Conservation (phyloP, 495 filamentous ascomycete genomes). For the Chlorociboria aeruginascens region DNA sequence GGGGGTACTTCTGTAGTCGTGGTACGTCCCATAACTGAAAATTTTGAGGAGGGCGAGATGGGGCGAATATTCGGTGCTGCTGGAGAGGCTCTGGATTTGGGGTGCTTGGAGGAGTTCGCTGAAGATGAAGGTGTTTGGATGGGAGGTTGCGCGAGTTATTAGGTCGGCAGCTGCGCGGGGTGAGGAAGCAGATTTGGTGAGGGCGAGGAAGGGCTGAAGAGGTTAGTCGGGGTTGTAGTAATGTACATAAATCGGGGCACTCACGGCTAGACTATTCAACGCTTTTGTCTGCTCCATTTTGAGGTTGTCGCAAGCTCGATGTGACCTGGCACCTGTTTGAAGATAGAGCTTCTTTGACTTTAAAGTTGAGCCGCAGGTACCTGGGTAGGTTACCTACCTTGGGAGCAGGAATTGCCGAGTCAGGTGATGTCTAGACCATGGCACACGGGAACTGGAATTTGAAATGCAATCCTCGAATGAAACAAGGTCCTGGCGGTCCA, state of each 20-base stretch:
- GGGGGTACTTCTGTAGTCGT: slow-evolving; percentile 44
- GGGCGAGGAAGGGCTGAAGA: slow-evolving; percentile 67
- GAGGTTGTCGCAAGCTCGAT: slow-evolving; percentile 1
- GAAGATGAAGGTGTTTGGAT: slow-evolving; percentile 86
- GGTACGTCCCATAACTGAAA: slow-evolving; percentile 87
- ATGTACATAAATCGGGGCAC: not conserved
- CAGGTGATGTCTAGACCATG: not conserved
- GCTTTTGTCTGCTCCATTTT: slow-evolving; percentile 79
- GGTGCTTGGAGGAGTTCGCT: slow-evolving; percentile 78
- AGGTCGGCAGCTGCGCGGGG: slow-evolving; percentile 79
- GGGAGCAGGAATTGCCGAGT: too few relatives aligned
- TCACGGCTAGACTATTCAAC: slow-evolving; percentile 62
- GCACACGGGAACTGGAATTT: not conserved
- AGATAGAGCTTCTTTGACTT: too few relatives aligned
- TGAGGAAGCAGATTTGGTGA: slow-evolving; percentile 74
- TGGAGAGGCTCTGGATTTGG: slow-evolving; percentile 63
- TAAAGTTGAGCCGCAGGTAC: not conserved
- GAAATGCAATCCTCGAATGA: not conserved
- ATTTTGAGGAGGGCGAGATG: slow-evolving; percentile 73
- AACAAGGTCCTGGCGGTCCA: not conserved
- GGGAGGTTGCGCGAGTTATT: slow-evolving; percentile 75
- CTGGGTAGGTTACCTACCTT: not conserved
- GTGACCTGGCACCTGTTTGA: slow-evolving; percentile 16
- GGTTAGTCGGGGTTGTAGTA: not conserved
- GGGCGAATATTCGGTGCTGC: slow-evolving; percentile 28